These are phyloP conservation scores for Austroboletus rostrupii DNA, from an alignment of 1,284 basidiomycete species.

Conservation along the genomic window DNA sequence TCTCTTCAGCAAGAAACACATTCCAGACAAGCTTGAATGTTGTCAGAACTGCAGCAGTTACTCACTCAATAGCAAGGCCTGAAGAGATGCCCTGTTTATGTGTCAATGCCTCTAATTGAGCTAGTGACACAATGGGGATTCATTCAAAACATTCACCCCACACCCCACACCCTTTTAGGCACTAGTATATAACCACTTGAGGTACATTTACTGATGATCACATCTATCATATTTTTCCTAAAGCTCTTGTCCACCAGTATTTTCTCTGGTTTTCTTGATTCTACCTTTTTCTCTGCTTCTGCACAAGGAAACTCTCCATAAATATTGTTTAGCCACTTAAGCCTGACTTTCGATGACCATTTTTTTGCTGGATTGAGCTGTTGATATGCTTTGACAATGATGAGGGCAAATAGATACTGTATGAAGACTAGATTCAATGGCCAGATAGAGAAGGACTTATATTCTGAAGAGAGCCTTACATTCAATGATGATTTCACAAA, in stretches of 20 bases:
- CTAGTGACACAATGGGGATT: slow-evolving; percentile 82
- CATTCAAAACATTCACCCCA: slow-evolving; percentile 86
- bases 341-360: slow-evolving; percentile 58
- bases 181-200: neutral
- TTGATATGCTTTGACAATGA: slow-evolving; percentile 82
- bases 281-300: slow-evolving; percentile 34
- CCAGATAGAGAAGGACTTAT: slow-evolving; percentile 38
- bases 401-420: slow-evolving; percentile 92
- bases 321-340: slow-evolving; percentile 99
- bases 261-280: slow-evolving; percentile 76
- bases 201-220: slow-evolving; percentile 74
- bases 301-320: slow-evolving; percentile 64
- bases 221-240: slow-evolving; percentile 62
- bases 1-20: slow-evolving; percentile 51
- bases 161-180: slow-evolving; percentile 54
- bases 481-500: neutral
- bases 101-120: no score
- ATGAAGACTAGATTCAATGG: slow-evolving; percentile 82
- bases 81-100: slow-evolving; percentile 10
- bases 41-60: slow-evolving; percentile 74
- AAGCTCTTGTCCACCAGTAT: slow-evolving; percentile 91
- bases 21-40: slow-evolving; percentile 80
- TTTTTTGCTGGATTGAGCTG: slow-evolving; percentile 39
- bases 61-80: slow-evolving; percentile 66
- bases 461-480: neutral